These are phyloP conservation scores for Ceratobasidium sp. DNA, from an alignment of 1,284 basidiomycete genomes.

Conservation along the genomic window DNA sequence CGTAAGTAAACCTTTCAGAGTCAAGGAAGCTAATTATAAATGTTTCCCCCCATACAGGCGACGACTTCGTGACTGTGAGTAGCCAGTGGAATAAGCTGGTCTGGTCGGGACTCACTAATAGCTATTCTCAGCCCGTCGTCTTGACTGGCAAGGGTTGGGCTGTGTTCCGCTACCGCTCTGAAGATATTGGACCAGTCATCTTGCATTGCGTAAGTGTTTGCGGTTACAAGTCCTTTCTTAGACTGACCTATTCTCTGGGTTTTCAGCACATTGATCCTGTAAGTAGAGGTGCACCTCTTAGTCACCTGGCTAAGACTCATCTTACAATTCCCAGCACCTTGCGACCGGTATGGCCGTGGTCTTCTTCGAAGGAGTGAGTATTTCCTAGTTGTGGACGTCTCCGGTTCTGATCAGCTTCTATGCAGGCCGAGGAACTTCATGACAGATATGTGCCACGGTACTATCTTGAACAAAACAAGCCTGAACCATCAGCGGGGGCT, in stretches of 20 bases:
- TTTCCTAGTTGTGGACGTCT: not conserved
- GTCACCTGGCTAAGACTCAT: not conserved
- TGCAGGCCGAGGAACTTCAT: conserved; percentile 3
- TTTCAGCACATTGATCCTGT: conserved; percentile 37
- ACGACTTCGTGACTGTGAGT: conserved; percentile 33
- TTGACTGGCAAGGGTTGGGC: conserved; percentile 25
- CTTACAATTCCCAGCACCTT: conserved; percentile 4
- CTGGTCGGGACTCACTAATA: not conserved
- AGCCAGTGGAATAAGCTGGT: too few species aligned
- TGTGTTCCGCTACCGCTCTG: conserved; percentile 16
- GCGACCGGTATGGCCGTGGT: conserved; percentile 35
- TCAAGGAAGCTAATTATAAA: not conserved
- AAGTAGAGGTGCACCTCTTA: not conserved
- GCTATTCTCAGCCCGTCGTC: conserved; percentile 11
- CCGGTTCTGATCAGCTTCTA: not conserved
- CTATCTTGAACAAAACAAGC: conserved; percentile 27
- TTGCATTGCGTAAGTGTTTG: conserved; percentile 28
- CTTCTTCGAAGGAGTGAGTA: conserved; percentile 25
- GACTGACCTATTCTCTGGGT: not conserved
- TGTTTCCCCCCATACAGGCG: not conserved
- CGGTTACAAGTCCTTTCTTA: not conserved
- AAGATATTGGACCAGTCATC: conserved; percentile 34
- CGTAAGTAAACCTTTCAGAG: not conserved
- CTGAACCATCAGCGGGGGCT: not conserved
- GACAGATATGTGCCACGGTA: conserved; percentile 16